Evolutionary conservation across 1,284 basidiomycete species (phyloP).

Genomic region (Trichosporon ovoides): DNA sequence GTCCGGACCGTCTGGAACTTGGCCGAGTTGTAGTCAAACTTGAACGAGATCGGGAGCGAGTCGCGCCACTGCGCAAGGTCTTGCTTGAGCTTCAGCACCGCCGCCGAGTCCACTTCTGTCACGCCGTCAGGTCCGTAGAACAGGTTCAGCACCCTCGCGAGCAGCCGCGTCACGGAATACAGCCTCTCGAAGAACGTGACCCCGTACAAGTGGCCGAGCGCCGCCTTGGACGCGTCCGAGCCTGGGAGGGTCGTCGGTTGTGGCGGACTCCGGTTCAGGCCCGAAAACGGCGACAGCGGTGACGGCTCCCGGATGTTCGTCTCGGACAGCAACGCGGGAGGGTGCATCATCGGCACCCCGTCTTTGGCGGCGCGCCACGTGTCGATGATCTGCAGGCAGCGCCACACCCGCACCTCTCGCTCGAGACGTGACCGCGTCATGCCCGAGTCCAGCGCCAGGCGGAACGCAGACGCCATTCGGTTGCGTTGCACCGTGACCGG

Average conservation of each 20-base stretch:
- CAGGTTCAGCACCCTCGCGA: slow-evolving; percentile 8
- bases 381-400: slow-evolving; percentile 22
- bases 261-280: no score
- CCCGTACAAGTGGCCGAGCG: not conserved
- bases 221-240: no score
- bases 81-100: slow-evolving; percentile 17
- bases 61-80: slow-evolving; percentile 20
- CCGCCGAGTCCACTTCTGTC: slow-evolving; percentile 11
- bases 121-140: slow-evolving; percentile 26
- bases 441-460: slow-evolving; percentile 26
- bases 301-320: no score
- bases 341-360: slow-evolving; percentile 16
- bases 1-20: slow-evolving; percentile 1
- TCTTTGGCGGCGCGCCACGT: slow-evolving; percentile 25
- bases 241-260: no score
- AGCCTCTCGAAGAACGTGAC: slow-evolving; percentile 2
- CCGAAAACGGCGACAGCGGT: not conserved
- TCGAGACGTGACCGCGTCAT: slow-evolving; percentile 11
- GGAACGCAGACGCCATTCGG: slow-evolving; percentile 22
- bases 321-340: not conserved
- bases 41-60: not conserved
- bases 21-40: slow-evolving; percentile 4
- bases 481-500: slow-evolving; percentile 17
- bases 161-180: not conserved
- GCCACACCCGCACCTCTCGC: not conserved